Percentiles rank a stretch among this genome's conserved stretches.
Evolutionary conservation across 305 asterid genomes (phyloP).

Genomic region (Plantago coronopus): DNA sequence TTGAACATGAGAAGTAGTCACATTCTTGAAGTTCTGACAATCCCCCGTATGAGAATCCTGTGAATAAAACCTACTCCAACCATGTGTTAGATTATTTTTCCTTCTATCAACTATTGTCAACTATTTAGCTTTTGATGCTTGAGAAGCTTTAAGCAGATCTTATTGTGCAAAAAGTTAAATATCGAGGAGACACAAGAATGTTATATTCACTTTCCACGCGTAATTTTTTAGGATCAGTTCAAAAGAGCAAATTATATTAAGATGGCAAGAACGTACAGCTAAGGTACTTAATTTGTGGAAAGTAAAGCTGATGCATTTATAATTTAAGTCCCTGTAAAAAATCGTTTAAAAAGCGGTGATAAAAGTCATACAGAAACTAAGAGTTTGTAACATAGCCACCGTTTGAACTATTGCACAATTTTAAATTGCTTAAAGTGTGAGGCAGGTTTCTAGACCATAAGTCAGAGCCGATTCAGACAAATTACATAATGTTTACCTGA

Average conservation of each 20-base stretch:
- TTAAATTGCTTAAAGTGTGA: constrained; percentile 4
- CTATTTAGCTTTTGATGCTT: constrained; percentile 16
- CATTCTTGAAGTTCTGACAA: constrained; percentile 86
- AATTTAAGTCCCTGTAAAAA: not conserved
- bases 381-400: too few species aligned
- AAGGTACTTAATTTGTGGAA: not conserved
- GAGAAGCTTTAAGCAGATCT: constrained; percentile 14
- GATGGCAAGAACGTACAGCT: not conserved
- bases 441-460: constrained; percentile 12
- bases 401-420: not conserved
- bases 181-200: too few species aligned
- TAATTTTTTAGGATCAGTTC: not conserved
- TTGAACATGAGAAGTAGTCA: constrained; percentile 88
- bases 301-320: not conserved
- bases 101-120: constrained; percentile 23
- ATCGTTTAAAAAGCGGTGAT: not conserved
- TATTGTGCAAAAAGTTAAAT: constrained; percentile 8
- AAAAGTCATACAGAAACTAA: not conserved
- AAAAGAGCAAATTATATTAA: not conserved
- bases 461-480: constrained; percentile 4
- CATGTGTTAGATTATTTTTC: constrained; percentile 38
- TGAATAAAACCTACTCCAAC: constrained; percentile 79
- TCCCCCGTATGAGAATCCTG: constrained; percentile 92
- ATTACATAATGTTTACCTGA: constrained; percentile 51
- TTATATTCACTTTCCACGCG: not conserved